Conservation (phyloP, 2,329 filamentous ascomycete genomes). For the Diaporthe sp. region DNA sequence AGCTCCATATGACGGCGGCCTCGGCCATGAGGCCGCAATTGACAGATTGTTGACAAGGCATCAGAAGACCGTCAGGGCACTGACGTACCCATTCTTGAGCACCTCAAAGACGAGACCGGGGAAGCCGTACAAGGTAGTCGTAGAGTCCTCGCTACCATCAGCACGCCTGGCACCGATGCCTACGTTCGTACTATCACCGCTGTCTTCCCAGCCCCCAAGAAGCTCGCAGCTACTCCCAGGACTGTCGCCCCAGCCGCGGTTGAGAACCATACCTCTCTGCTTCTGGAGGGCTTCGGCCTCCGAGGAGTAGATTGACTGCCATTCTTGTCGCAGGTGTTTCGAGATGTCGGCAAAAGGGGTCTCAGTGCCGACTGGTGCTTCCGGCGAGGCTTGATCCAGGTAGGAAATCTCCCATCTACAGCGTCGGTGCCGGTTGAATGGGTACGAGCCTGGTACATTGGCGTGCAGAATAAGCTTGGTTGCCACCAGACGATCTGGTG, state of each 20-base stretch:
- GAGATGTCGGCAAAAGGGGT: constrained; percentile 83
- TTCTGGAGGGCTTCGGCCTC: constrained; percentile 64
- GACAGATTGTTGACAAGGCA: neutral
- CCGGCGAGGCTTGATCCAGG: constrained; percentile 60
- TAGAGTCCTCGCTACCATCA: constrained; percentile 70
- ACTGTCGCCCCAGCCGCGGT: constrained; percentile 91
- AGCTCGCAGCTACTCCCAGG: constrained; percentile 91
- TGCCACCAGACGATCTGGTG: constrained; percentile 79
- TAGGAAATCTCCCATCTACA: constrained; percentile 87
- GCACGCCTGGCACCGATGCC: constrained; percentile 63
- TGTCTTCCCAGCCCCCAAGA: constrained; percentile 89
- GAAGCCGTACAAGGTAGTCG: constrained; percentile 91
- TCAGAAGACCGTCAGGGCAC: constrained; percentile 90
- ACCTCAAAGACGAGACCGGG: constrained; percentile 97
- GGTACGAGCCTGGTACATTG: constrained; percentile 95
- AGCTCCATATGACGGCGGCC: neutral
- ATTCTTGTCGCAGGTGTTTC: constrained; percentile 75
- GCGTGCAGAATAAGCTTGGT: constrained; percentile 95
- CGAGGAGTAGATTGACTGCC: constrained; percentile 76
- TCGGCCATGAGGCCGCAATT: neutral
- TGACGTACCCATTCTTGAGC: constrained; percentile 90
- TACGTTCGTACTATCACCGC: constrained; percentile 62
- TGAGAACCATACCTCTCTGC: constrained; percentile 86
- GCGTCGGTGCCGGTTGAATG: constrained; percentile 94
- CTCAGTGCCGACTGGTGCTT: constrained; percentile 77